Conservation (phyloP, 2,329 filamentous ascomycete species). For the Beauveria scarabaeidicola region DNA sequence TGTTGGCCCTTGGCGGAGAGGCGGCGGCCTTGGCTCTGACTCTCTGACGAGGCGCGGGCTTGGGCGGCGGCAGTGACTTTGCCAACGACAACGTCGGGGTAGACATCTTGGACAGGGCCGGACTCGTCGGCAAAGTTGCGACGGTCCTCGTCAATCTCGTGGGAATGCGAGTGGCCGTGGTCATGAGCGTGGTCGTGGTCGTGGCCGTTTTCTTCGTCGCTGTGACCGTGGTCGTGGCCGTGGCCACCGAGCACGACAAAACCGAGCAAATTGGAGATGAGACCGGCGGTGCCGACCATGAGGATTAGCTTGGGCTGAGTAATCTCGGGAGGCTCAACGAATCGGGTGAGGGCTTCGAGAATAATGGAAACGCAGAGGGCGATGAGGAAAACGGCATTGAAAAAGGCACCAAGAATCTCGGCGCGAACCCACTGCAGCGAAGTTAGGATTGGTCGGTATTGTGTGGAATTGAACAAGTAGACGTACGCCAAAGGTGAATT, state of each 20-base stretch:
- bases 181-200: conserved; percentile 21
- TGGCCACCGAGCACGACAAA: conserved; percentile 91
- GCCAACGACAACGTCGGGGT: conserved; percentile 53
- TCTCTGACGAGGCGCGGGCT: conserved; percentile 21
- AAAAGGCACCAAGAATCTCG: conserved; percentile 89
- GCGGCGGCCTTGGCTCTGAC: conserved; percentile 32
- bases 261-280: conserved; percentile 81
- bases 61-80: conserved; percentile 29
- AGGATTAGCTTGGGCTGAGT: conserved; percentile 78
- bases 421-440: conserved; percentile 79
- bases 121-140: conserved; percentile 44
- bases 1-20: conserved; percentile 36
- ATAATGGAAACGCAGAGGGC: conserved; percentile 94
- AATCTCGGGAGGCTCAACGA: conserved; percentile 85
- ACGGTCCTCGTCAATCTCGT: conserved; percentile 45
- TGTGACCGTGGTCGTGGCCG: conserved; percentile 43
- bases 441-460: neutral
- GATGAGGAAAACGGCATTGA: conserved; percentile 96
- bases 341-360: conserved; percentile 84
- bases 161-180: conserved; percentile 23
- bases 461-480: neutral
- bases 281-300: conserved; percentile 77
- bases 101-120: conserved; percentile 52
- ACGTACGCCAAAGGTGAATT: conserved; percentile 88
- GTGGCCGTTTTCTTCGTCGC: conserved; percentile 24